Evolutionary conservation across 495 filamentous ascomycete genomes (phyloP), one percentile per base, ranked within the genome.

Genomic region (Aeminium ludgeri): DNA sequence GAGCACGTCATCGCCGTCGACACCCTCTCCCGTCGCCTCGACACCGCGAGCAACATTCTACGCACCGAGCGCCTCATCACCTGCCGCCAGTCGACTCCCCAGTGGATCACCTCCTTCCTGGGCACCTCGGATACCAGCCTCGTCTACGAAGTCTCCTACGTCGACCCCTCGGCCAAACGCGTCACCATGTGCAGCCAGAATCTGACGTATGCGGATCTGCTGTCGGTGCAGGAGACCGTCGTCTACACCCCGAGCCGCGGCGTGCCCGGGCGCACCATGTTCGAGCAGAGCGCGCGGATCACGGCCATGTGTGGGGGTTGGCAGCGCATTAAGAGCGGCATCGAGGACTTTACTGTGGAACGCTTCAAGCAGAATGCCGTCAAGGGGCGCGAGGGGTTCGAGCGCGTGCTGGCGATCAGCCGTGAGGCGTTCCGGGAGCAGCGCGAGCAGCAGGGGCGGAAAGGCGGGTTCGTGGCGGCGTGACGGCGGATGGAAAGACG

Each of bases 61-160:
- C 86, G 86, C 34, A 95, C 91, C 2, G 89, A 97, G 56, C 85
- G 89, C 48, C 76, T 97, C 25, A 97, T 97, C 55, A 94, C 86
- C 32, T 95, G 87, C 65, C 71, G 77, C 43, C 89, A 97, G 61
- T 75, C 76, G 10, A 82, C 78, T 17, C 89, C 89, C 1, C 77
- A 82, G 57, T 94, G 86, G 84, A 66, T 97, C 20, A 66, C 71
- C 51, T 69, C 75, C 15, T 58, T 96, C 11, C 70, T 93, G 40
- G 80, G 78, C 23, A 80, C 83, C 45, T 66, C 67, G 43, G 75
- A 77, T 42, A 80, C 76, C 30, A 86, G 81, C 23, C 80, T 86
- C 56, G 84, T 93, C 40, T 87, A 91, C 55, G 89, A 97, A 65
- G 79, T 85, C 27, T 91, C 83, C 33, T 94, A 95, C 59, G 86